phyloP scores from a whole-genome alignment of 345 rosid species.

The Eucalyptus curtisii region DNA sequence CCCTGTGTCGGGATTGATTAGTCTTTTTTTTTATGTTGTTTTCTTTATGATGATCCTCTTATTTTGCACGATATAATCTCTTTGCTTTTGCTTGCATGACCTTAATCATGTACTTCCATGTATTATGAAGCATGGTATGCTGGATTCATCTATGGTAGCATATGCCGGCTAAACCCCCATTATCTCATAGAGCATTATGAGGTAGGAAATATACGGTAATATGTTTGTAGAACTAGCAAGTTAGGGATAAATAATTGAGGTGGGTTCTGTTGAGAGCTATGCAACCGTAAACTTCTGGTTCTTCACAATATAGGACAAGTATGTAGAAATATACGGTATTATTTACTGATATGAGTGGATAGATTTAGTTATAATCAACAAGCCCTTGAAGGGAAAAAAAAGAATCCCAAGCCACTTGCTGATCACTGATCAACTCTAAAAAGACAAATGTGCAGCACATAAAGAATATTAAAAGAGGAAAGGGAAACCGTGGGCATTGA shows the following conservation, averaged over 20 bases:
- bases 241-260: background rate
- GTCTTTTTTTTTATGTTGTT: background rate
- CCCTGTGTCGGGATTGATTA: background rate
- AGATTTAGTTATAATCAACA: too few relatives aligned
- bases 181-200: background rate
- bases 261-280: background rate
- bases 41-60: background rate
- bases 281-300: background rate
- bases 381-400: too few relatives aligned
- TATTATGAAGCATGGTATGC: background rate
- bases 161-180: background rate
- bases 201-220: background rate
- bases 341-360: too few relatives aligned
- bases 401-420: too few relatives aligned
- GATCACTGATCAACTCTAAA: too few relatives aligned
- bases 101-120: background rate
- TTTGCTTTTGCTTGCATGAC: background rate
- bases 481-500: too few relatives aligned
- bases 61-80: background rate
- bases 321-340: too few relatives aligned
- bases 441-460: too few relatives aligned
- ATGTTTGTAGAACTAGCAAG: background rate
- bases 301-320: background rate
- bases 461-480: too few relatives aligned
- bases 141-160: background rate